These are phyloP conservation scores for Plectosphaerella plurivora DNA, from an alignment of 2,329 filamentous ascomycete species.

Conservation along the genomic window DNA sequence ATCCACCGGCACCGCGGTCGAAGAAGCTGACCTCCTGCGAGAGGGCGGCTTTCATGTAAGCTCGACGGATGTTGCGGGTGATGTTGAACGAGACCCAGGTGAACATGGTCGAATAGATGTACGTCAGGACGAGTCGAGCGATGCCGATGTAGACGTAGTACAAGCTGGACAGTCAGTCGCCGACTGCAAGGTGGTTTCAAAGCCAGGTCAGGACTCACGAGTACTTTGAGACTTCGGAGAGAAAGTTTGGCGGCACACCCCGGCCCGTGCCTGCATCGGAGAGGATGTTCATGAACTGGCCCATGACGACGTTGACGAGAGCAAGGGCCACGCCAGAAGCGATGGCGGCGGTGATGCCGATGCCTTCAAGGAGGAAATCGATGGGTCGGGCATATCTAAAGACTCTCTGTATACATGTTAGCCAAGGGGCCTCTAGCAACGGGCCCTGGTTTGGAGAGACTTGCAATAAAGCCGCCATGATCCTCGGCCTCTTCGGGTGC, in stretches of 20 bases:
- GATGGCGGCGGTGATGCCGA: conserved; percentile 17
- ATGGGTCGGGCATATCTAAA: conserved; percentile 16
- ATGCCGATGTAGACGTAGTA: conserved; percentile 22
- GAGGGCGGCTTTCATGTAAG: conserved; percentile 45
- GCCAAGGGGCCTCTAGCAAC: background rate
- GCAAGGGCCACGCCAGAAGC: conserved; percentile 20
- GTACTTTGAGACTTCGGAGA: conserved; percentile 7
- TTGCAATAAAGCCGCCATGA: background rate
- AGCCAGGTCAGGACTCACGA: background rate
- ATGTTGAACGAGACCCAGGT: conserved; percentile 46
- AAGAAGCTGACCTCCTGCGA: conserved; percentile 46
- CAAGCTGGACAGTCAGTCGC: conserved; percentile 7
- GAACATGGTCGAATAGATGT: conserved; percentile 32
- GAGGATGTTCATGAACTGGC: conserved; percentile 19
- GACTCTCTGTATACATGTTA: conserved; percentile 13
- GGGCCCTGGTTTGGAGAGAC: background rate
- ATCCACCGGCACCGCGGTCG: conserved; percentile 25
- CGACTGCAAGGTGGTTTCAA: background rate
- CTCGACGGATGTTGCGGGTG: conserved; percentile 39
- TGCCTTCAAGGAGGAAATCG: conserved; percentile 15
- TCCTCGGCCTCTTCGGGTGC: background rate
- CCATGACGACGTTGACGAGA: conserved; percentile 22
- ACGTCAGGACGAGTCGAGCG: conserved; percentile 13
- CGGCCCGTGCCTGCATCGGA: conserved; percentile 10
- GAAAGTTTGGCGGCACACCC: conserved; percentile 12